These are phyloP conservation scores for Cystobasidium onofrii DNA, from an alignment of 768 basidiomycete species.

Conservation along the genomic window DNA sequence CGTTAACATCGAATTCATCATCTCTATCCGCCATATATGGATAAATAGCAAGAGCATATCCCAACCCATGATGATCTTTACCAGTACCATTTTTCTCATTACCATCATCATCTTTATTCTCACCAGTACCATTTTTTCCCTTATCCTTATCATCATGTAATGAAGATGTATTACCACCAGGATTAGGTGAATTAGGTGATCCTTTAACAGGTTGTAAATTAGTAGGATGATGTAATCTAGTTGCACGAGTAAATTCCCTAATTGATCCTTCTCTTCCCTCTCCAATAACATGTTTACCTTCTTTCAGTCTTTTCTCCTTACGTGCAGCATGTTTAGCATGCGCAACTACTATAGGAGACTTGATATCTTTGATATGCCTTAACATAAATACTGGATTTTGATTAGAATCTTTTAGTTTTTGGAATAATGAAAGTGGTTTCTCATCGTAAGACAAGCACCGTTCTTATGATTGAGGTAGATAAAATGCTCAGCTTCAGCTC, in stretches of 20 bases:
- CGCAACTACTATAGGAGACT: conserved; percentile 91
- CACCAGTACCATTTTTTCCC: conserved; percentile 30
- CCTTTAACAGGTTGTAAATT: conserved; percentile 44
- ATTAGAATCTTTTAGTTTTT: conserved; percentile 90
- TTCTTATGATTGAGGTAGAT: too few species aligned
- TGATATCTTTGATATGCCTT: conserved; percentile 90
- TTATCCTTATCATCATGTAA: conserved; percentile 27
- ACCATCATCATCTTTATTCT: conserved; percentile 28
- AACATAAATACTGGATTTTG: conserved; percentile 99
- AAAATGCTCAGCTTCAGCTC: too few species aligned
- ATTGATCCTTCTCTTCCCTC: conserved; percentile 33
- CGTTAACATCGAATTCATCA: conserved; percentile 94
- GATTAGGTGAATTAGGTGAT: conserved; percentile 25
- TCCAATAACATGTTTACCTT: conserved; percentile 35
- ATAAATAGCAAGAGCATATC: conserved; percentile 93
- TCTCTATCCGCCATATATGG: conserved; percentile 98
- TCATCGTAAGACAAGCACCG: conserved; percentile 95
- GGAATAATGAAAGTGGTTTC: conserved; percentile 91
- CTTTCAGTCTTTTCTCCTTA: conserved; percentile 38
- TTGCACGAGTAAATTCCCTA: conserved; percentile 39
- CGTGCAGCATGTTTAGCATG: conserved; percentile 89
- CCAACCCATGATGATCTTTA: conserved; percentile 33
- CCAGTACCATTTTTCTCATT: conserved; percentile 36
- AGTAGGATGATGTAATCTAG: conserved; percentile 44
- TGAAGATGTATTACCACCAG: conserved; percentile 1